Conservation (phyloP, 805 yeast genomes). For the Wickerhamiella hasegawae region DNA sequence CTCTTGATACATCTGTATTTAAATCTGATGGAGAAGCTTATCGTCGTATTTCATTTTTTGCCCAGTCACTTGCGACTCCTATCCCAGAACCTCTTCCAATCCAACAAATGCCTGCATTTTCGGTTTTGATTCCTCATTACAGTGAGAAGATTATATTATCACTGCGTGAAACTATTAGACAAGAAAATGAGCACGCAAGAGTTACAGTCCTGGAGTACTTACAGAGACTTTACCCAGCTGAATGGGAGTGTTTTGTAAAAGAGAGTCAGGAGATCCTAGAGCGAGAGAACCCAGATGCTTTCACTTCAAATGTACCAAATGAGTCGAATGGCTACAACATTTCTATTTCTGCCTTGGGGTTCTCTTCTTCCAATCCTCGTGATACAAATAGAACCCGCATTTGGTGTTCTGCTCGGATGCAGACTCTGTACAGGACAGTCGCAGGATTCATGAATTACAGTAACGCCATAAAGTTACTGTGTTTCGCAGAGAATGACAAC, state of each 20-base stretch:
- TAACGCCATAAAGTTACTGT: constrained; percentile 55
- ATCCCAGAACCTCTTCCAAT: constrained; percentile 58
- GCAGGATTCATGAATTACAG: constrained; percentile 73
- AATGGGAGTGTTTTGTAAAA: constrained; percentile 68
- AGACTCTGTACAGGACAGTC: constrained; percentile 68
- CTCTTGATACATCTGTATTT: constrained; percentile 37
- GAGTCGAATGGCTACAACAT: background rate
- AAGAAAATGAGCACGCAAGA: constrained; percentile 43
- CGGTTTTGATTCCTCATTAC: constrained; percentile 78
- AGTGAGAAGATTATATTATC: constrained; percentile 66
- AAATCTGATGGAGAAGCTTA: constrained; percentile 60
- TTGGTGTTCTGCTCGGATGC: constrained; percentile 78
- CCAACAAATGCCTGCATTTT: constrained; percentile 60
- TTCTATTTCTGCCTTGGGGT: constrained; percentile 8
- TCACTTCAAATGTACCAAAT: constrained; percentile 18
- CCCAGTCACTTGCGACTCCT: constrained; percentile 77
- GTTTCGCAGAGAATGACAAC: constrained; percentile 43
- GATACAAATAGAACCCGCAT: constrained; percentile 48
- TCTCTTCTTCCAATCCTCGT: constrained; percentile 11
- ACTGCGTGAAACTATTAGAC: constrained; percentile 60
- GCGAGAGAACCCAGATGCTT: constrained; percentile 5
- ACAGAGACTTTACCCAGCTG: constrained; percentile 51
- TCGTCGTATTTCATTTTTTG: constrained; percentile 73
- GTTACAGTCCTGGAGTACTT: constrained; percentile 67
- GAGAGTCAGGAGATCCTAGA: constrained; percentile 36